phyloP scores from a whole-genome alignment of 2,329 filamentous ascomycete species.

The Madurella mycetomatis region DNA sequence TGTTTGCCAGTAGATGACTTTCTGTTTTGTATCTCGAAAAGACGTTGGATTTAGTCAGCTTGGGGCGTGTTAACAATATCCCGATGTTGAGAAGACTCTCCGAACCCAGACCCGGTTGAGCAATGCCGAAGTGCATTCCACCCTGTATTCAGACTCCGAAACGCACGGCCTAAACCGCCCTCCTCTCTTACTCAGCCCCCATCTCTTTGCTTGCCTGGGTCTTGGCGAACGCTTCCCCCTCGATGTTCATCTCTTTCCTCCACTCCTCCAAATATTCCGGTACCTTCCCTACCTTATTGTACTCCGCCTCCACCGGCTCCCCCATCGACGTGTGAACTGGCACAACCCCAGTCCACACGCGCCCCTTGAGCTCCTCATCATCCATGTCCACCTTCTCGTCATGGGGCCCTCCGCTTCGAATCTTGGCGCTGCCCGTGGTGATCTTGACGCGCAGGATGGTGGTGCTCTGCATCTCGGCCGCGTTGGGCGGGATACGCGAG shows the following conservation, averaged over 20 bases:
- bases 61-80: too few species aligned
- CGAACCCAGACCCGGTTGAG: too few species aligned
- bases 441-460: slow-evolving; percentile 66
- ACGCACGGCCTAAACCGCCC: neutral
- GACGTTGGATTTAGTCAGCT: neutral
- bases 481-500: slow-evolving; percentile 65
- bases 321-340: slow-evolving; percentile 62
- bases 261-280: slow-evolving; percentile 57
- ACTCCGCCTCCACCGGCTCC: slow-evolving; percentile 54
- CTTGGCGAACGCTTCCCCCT: slow-evolving; percentile 22
- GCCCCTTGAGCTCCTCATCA: slow-evolving; percentile 37
- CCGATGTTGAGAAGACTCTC: neutral
- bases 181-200: neutral
- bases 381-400: slow-evolving; percentile 48
- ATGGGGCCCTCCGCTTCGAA: slow-evolving; percentile 59
- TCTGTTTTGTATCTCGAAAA: neutral
- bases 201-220: slow-evolving; percentile 18
- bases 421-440: slow-evolving; percentile 69
- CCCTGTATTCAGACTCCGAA: neutral
- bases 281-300: slow-evolving; percentile 55
- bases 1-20: neutral
- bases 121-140: too few species aligned
- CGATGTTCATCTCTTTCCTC: slow-evolving; percentile 36
- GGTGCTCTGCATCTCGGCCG: slow-evolving; percentile 70
- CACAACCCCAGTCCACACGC: slow-evolving; percentile 54